Percentiles rank a stretch among this genome's conserved stretches.
Conservation (phyloP, 805 yeast genomes). For the Metschnikowia gruessii region DNA sequence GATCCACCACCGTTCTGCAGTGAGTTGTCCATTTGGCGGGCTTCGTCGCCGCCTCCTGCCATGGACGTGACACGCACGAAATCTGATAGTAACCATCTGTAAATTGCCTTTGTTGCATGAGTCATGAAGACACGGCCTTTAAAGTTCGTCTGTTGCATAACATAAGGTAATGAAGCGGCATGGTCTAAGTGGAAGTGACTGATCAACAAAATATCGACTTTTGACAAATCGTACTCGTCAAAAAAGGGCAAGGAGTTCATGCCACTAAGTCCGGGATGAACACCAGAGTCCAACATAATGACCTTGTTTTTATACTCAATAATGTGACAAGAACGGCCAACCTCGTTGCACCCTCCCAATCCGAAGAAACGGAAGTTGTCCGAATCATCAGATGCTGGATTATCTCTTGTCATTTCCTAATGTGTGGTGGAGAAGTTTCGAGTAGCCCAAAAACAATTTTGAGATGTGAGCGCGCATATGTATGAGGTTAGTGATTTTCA, state of each 20-base stretch:
- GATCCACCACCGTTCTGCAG: constrained; percentile 23
- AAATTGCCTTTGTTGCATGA: constrained; percentile 97
- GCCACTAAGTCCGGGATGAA: constrained; percentile 93
- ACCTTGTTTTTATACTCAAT: constrained; percentile 90
- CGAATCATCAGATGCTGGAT: constrained; percentile 26
- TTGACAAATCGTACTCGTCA: constrained; percentile 89
- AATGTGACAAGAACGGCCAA: constrained; percentile 94
- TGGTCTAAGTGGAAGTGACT: constrained; percentile 97
- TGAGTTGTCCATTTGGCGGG: constrained; percentile 16
- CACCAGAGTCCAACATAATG: constrained; percentile 96
- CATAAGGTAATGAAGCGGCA: constrained; percentile 96
- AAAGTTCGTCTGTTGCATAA: constrained; percentile 94
- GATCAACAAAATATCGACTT: constrained; percentile 79
- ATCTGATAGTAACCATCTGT: constrained; percentile 91
- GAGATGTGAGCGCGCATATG: constrained; percentile 5
- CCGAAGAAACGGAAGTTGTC: constrained; percentile 67
- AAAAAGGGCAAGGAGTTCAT: constrained; percentile 89
- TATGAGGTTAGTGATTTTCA: neutral
- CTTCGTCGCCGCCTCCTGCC: constrained; percentile 41
- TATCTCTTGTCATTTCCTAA: constrained; percentile 13
- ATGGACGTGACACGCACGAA: constrained; percentile 84
- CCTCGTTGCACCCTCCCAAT: constrained; percentile 98
- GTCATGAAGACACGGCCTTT: constrained; percentile 98
- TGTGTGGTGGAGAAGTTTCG: neutral
- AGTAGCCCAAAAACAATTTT: neutral